Base-by-base conservation (phyloP, 164 flowering plant species). In the Vitis riparia region DNA sequence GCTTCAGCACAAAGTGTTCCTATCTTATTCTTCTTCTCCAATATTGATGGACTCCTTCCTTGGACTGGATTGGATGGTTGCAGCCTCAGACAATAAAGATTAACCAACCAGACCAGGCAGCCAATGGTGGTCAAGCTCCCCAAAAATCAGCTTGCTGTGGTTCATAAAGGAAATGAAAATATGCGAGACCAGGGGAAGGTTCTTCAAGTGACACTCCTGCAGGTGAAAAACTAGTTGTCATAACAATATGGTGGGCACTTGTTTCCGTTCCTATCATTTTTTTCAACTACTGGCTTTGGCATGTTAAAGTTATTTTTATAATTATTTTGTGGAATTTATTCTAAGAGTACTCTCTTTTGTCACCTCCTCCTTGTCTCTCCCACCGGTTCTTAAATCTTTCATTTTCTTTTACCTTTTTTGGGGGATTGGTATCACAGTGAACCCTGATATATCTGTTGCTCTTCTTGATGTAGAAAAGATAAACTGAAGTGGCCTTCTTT, bases 141-240 rank as follows among this genome's bases (percentile, higher is more conserved):
- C 85, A 75, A 51, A 82, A 73, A 60, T 84, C 87, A 12, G 61
- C 78, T 60, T 82, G 87, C 85, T 84, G 87, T 57, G 87, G 81
- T 44, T 72, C 75, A 0, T 78, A 61, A 61, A 71, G 13, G 16
- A 50, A 63, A 70, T n/a, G 1, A 51, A 4, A 53, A 27, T 27
- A 16, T 11, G 48, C 17, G 37, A 32, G 17, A 29, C 27, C 16
- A 30, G 15, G 66, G 8, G 62, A 47, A 59, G 56, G 51, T 68
- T 63, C 29, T 48, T 50, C 51, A 0, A 8, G 67, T 56, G 64
- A 23, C 56, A 12, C 68, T 9, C 44, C 27, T 30, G 65, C 68
- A 17, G 27, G 27, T 23, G 27, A 53, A 53, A 53, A 11, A 53
- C 56, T 53, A 53, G 5, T 53, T 53, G 56, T 65, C 58, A 2